These are phyloP conservation scores for Starmerella vaccinii DNA, from an alignment of 805 yeast species.

Conservation along the genomic window DNA sequence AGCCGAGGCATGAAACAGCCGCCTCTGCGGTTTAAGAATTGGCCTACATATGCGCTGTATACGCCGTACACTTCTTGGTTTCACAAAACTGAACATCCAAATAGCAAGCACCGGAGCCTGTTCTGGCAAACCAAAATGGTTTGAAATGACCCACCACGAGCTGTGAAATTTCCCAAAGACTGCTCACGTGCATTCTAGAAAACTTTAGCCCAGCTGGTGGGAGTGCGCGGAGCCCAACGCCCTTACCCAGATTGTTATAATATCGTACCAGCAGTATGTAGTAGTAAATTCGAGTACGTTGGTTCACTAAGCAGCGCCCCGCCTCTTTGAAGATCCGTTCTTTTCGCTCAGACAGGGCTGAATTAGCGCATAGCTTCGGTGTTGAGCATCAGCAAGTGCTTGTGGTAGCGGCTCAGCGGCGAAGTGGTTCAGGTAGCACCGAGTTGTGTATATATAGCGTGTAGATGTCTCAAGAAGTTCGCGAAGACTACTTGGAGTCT, in stretches of 20 bases:
- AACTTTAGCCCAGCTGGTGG: no score
- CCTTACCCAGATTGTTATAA: not conserved
- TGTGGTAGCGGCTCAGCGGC: not conserved
- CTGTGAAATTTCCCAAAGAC: conserved; percentile 3
- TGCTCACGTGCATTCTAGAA: conserved; percentile 1
- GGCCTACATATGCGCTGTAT: conserved; percentile 3
- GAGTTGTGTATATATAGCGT: conserved; percentile 8
- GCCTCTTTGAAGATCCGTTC: no score
- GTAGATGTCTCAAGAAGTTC: conserved; percentile 26
- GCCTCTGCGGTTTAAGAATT: conserved; percentile 2
- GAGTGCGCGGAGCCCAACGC: no score
- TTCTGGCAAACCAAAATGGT: not conserved
- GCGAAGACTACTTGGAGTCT: conserved; percentile 60
- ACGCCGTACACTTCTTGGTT: not conserved
- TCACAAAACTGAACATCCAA: not conserved
- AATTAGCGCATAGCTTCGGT: not conserved
- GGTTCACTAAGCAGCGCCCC: no score
- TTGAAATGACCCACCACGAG: not conserved
- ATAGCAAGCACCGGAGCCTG: not conserved
- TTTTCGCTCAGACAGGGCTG: no score
- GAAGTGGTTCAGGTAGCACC: not conserved
- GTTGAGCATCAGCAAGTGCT: not conserved
- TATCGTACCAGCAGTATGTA: no score
- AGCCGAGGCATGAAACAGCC: conserved; percentile 18
- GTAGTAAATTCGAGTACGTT: no score